These are phyloP conservation scores for grape (Vitis vinifera) DNA, from an alignment of 164 flowering plant genomes.

Conservation along the genomic window DNA sequence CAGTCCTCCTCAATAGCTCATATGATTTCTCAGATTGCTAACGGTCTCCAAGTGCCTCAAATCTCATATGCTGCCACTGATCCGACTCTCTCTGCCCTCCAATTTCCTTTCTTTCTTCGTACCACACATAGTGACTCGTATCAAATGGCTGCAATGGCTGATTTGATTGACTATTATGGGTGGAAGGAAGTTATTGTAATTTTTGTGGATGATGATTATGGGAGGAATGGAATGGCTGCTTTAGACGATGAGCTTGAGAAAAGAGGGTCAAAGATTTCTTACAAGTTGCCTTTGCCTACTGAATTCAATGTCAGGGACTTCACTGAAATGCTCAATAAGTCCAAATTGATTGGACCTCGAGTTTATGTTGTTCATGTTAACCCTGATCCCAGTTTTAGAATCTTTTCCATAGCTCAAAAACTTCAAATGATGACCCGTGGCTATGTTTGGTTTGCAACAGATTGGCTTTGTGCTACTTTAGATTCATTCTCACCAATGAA, in stretches of 20 bases:
- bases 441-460: conserved; percentile 81
- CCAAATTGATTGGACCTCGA: conserved; percentile 51
- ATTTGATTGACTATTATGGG: conserved; percentile 48
- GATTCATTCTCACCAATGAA: conserved; percentile 41
- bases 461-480: conserved; percentile 69
- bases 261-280: conserved; percentile 32
- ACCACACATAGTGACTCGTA: conserved; percentile 55
- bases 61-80: conserved; percentile 83
- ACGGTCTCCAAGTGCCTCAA: conserved; percentile 74
- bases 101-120: conserved; percentile 70
- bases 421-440: conserved; percentile 60
- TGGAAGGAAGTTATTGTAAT: conserved; percentile 71
- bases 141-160: conserved; percentile 85
- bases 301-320: conserved; percentile 25
- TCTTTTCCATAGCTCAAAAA: conserved; percentile 51
- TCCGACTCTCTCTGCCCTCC: conserved; percentile 78
- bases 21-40: conserved; percentile 55
- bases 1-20: conserved; percentile 83
- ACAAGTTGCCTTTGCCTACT: conserved; percentile 46
- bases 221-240: conserved; percentile 67
- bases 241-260: conserved; percentile 56
- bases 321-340: conserved; percentile 32
- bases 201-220: conserved; percentile 67
- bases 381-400: conserved; percentile 49
- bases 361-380: conserved; percentile 73